A percentile compares a stretch with the other conserved stretches of the same genome.
Evolutionary conservation across 371 early-diverging fungal genomes (phyloP).

Genomic region (Nosema muscidifuracis): DNA sequence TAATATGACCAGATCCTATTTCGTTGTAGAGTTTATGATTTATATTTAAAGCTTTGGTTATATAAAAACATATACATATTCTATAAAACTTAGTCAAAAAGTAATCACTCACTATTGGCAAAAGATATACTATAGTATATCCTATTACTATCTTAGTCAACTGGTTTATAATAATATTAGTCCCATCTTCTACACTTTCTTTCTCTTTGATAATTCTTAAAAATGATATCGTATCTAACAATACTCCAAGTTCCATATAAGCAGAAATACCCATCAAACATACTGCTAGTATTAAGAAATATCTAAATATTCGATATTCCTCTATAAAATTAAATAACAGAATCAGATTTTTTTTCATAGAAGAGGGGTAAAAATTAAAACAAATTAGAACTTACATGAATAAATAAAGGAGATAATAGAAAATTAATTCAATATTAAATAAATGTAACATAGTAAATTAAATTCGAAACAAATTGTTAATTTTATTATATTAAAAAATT

Average conservation of each 20-base stretch:
- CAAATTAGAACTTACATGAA: no score
- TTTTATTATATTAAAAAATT: no score
- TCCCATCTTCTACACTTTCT: neutral
- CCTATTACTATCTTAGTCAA: neutral
- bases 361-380: neutral
- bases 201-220: neutral
- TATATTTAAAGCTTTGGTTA: conserved; percentile 29
- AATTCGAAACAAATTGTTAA: no score
- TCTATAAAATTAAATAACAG: neutral
- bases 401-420: no score
- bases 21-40: neutral
- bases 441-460: no score
- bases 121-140: neutral
- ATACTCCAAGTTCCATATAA: neutral
- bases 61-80: conserved; percentile 1
- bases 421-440: no score
- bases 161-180: neutral
- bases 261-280: neutral
- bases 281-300: neutral
- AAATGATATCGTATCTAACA: neutral
- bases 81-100: conserved; percentile 2
- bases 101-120: neutral
- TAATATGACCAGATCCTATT: conserved; percentile 3
- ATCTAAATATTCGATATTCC: neutral
- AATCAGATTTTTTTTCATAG: neutral